Percentiles rank a stretch among this genome's conserved stretches.
phyloP scores from a whole-genome alignment of 768 basidiomycete species.

The Sistotremastrum suecicum region DNA sequence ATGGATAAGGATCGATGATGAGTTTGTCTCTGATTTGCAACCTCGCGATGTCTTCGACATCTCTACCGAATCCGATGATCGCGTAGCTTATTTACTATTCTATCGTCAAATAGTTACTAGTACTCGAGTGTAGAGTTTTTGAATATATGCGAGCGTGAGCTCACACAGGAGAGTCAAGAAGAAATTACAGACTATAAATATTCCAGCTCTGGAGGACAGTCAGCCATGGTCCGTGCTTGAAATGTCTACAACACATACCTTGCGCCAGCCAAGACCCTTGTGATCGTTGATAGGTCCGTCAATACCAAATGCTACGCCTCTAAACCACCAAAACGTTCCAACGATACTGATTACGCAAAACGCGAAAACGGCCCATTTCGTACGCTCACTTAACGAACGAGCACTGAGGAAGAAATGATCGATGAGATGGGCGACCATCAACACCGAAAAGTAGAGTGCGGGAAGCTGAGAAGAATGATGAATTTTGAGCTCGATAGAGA shows the following conservation, averaged over 20 bases:
- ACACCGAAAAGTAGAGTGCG: constrained; percentile 89
- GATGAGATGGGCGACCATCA: constrained; percentile 81
- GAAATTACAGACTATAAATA: constrained; percentile 6
- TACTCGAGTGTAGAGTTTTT: too few species aligned
- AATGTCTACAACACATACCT: constrained; percentile 21
- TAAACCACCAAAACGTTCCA: constrained; percentile 93
- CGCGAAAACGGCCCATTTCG: constrained; percentile 63
- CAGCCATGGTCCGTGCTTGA: not conserved
- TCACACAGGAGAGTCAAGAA: too few species aligned
- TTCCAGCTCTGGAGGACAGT: constrained; percentile 12
- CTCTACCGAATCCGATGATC: too few species aligned
- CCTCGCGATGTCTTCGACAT: constrained; percentile 56
- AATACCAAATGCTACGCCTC: constrained; percentile 77
- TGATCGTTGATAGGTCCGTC: constrained; percentile 76
- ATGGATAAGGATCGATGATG: constrained; percentile 94
- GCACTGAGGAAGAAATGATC: constrained; percentile 90
- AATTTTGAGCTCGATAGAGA: not conserved
- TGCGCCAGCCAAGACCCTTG: constrained; percentile 69
- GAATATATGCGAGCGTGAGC: too few species aligned
- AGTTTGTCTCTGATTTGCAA: constrained; percentile 62
- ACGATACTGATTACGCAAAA: constrained; percentile 45
- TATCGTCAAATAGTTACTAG: too few species aligned
- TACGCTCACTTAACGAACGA: constrained; percentile 39
- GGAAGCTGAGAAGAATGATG: constrained; percentile 45
- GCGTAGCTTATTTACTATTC: too few species aligned